phyloP scores from a whole-genome alignment of 257 asterid species.

The Fraxinus excelsior region DNA sequence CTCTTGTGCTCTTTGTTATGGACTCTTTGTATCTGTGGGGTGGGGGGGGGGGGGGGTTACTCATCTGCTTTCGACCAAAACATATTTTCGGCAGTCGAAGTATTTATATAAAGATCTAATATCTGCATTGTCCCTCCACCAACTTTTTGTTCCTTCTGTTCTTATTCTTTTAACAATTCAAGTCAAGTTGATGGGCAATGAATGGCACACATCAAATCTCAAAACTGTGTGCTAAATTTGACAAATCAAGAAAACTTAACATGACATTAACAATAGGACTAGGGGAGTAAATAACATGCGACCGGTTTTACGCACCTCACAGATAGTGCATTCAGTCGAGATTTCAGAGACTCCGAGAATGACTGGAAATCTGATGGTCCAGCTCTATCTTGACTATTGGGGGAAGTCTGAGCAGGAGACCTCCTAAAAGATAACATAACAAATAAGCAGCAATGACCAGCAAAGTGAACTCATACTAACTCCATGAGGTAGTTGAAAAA shows the following conservation, averaged over 20 bases:
- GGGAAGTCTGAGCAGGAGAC: constrained; percentile 58
- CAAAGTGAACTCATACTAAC: background rate
- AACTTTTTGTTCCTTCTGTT: background rate
- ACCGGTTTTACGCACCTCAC: constrained; percentile 43
- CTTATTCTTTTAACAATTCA: background rate
- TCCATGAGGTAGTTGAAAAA: background rate
- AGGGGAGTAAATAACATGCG: constrained; percentile 9
- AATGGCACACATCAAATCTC: background rate
- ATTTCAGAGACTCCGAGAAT: constrained; percentile 72
- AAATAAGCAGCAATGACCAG: background rate
- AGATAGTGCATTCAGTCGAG: constrained; percentile 75
- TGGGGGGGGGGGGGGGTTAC: constrained; percentile 10
- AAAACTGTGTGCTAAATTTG: background rate
- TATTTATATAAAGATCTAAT: background rate
- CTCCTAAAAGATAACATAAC: constrained; percentile 31
- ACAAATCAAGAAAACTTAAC: background rate
- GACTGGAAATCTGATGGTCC: constrained; percentile 86
- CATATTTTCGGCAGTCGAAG: background rate
- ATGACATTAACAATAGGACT: background rate
- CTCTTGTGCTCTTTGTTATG: constrained; percentile 82
- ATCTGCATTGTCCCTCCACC: background rate
- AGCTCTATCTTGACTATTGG: constrained; percentile 68
- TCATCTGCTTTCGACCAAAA: background rate
- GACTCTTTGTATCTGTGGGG: constrained; percentile 88
- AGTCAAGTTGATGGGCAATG: constrained; percentile 17